phyloP scores from a whole-genome alignment of 2,329 filamentous ascomycete species.

The Biscogniauxia marginata region DNA sequence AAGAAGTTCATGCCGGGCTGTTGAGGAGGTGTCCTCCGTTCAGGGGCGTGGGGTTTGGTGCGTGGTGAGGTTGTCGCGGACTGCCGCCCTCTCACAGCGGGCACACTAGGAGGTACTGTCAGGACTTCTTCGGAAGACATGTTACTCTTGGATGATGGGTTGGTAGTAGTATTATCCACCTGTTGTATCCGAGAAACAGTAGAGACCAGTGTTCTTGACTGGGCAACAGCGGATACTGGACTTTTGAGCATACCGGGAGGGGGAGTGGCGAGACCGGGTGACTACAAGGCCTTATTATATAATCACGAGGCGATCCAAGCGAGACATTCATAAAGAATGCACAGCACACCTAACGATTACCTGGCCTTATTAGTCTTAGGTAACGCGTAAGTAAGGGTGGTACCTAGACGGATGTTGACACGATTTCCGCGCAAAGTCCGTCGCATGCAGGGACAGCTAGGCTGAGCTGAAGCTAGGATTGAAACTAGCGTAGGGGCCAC shows the following conservation, averaged over 20 bases:
- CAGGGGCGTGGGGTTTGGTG: constrained; percentile 34
- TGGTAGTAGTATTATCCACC: constrained; percentile 15
- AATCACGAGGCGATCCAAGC: constrained; percentile 12
- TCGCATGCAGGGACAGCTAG: constrained; percentile 8
- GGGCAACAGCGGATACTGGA: constrained; percentile 40
- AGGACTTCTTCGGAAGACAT: constrained; percentile 32
- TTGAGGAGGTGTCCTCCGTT: constrained; percentile 27
- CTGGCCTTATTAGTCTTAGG: background rate
- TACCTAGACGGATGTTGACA: constrained; percentile 1
- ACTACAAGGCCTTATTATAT: constrained; percentile 26
- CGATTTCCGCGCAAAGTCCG: constrained; percentile 14
- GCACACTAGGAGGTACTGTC: constrained; percentile 13
- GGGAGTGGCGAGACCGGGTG: constrained; percentile 28
- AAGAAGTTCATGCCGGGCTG: constrained; percentile 56
- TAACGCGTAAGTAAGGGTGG: background rate
- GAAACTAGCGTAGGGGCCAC: background rate
- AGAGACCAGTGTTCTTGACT: constrained; percentile 41
- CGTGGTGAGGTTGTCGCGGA: constrained; percentile 48
- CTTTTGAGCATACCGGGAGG: constrained; percentile 45
- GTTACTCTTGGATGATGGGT: constrained; percentile 15
- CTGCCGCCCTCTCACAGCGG: constrained; percentile 37
- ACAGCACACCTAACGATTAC: background rate
- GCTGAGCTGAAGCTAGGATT: background rate
- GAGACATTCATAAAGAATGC: constrained; percentile 21
- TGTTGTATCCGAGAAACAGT: constrained; percentile 29